Evolutionary conservation across 2,329 filamentous ascomycete genomes (phyloP).

Genomic region (Fusarium tanahbumbuense): DNA sequence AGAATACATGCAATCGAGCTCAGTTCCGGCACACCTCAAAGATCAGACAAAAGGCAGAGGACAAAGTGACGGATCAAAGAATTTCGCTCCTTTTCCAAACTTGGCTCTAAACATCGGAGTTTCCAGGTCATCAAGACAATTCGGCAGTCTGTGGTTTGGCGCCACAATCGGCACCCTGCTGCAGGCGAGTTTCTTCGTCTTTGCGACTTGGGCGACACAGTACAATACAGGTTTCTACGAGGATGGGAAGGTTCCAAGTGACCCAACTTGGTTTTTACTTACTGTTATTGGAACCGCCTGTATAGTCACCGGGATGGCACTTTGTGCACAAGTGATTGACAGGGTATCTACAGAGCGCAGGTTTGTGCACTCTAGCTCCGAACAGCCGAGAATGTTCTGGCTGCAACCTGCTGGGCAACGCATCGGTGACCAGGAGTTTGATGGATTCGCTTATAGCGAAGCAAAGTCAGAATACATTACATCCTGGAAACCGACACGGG

Average conservation of each 20-base stretch:
- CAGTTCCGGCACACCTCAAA: background rate
- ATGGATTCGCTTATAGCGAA: background rate
- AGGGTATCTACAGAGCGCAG: background rate
- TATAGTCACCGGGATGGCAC: background rate
- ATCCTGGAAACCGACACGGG: background rate
- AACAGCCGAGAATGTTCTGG: background rate
- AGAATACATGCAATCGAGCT: background rate
- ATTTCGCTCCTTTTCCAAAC: background rate
- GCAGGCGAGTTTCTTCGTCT: background rate
- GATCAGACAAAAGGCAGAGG: background rate
- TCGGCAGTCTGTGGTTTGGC: background rate
- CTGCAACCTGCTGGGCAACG: background rate
- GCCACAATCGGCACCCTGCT: background rate
- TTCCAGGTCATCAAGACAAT: background rate
- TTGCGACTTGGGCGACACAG: background rate
- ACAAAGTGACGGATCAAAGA: background rate
- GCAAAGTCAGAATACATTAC: background rate
- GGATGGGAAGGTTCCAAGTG: background rate
- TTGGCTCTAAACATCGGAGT: background rate
- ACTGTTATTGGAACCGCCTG: background rate
- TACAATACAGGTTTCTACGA: background rate
- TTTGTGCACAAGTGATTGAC: background rate
- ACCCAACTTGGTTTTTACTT: background rate
- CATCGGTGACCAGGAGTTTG: background rate
- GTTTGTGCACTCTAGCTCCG: background rate